phyloP scores from a whole-genome alignment of 345 rosid genomes.

The Rhizophora apiculata region DNA sequence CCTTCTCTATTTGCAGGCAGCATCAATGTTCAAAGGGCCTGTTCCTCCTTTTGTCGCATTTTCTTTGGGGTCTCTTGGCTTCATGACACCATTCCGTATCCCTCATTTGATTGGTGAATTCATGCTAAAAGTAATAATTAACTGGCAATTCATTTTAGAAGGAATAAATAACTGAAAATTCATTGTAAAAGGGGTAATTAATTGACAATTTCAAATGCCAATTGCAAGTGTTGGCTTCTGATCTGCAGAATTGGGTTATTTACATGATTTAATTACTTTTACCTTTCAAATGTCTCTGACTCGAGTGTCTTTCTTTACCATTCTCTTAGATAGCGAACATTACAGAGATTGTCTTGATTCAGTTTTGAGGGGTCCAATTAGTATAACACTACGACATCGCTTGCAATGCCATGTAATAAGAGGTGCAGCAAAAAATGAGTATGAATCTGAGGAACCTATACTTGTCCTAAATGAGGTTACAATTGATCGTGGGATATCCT shows the following conservation, averaged over 20 bases:
- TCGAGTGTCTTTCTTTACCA: conserved; percentile 34
- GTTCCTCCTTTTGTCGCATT: conserved; percentile 97
- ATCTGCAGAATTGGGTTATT: conserved; percentile 1
- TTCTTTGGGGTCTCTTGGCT: conserved; percentile 93
- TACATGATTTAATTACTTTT: not conserved
- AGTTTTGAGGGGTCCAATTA: conserved; percentile 76
- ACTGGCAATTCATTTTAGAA: no score
- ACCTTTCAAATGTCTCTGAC: not conserved
- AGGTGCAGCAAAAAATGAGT: conserved; percentile 67
- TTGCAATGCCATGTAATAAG: conserved; percentile 77
- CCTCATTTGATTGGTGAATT: conserved; percentile 22
- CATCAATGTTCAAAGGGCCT: conserved; percentile 94
- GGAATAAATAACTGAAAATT: no score
- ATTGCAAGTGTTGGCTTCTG: conserved; percentile 5
- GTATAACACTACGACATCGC: conserved; percentile 85
- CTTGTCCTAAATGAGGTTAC: conserved; percentile 95
- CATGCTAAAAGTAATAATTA: not conserved
- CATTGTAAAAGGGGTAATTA: no score
- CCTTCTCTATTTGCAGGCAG: conserved; percentile 56
- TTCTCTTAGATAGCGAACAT: conserved; percentile 62
- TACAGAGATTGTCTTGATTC: conserved; percentile 79
- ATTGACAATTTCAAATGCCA: not conserved
- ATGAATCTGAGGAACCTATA: conserved; percentile 66
- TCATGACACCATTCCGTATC: conserved; percentile 99
- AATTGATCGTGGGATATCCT: conserved; percentile 90